Evolutionary conservation across 2,329 filamentous ascomycete genomes (phyloP).

Genomic region (Phialemoniopsis sp.): DNA sequence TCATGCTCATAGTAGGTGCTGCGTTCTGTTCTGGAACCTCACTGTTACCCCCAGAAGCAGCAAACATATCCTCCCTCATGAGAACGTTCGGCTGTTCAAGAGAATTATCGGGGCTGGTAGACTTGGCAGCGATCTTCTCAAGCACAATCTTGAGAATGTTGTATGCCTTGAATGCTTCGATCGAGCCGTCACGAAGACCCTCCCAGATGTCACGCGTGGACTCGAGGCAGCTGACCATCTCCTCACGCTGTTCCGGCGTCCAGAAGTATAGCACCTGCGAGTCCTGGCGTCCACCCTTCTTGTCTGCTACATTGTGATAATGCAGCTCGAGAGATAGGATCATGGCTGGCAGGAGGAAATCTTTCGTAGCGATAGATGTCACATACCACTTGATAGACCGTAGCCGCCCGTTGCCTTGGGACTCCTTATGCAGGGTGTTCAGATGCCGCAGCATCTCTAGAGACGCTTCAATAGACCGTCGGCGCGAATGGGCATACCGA

Average conservation of each 20-base stretch:
- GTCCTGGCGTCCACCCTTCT: slow-evolving; percentile 31
- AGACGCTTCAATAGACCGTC: slow-evolving; percentile 80
- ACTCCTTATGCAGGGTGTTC: slow-evolving; percentile 69
- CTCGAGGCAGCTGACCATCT: slow-evolving; percentile 75
- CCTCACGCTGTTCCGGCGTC: slow-evolving; percentile 57
- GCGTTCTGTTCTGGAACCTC: too few species aligned
- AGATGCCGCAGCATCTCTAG: slow-evolving; percentile 78
- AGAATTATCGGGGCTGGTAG: slow-evolving; percentile 5
- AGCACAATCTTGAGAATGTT: slow-evolving; percentile 81
- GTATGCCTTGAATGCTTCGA: slow-evolving; percentile 87
- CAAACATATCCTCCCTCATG: slow-evolving; percentile 18
- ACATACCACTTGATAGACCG: slow-evolving; percentile 75
- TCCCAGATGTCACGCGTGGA: slow-evolving; percentile 77
- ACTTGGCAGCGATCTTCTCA: slow-evolving; percentile 62
- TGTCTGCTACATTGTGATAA: slow-evolving; percentile 52
- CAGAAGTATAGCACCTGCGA: slow-evolving; percentile 48
- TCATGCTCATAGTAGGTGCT: slow-evolving; percentile 22
- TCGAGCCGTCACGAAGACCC: slow-evolving; percentile 68
- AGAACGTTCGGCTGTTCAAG: slow-evolving; percentile 8
- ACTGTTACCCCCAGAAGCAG: not conserved
- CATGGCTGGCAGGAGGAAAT: slow-evolving; percentile 84
- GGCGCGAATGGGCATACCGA: slow-evolving; percentile 79
- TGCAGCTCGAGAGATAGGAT: slow-evolving; percentile 80
- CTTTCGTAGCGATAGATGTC: slow-evolving; percentile 73
- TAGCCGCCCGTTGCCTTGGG: slow-evolving; percentile 66